A percentile compares a stretch with the other conserved stretches of the same genome.
These are phyloP conservation scores for Epichloe glyceriae DNA, from an alignment of 2,329 filamentous ascomycete species.

Conservation along the genomic window DNA sequence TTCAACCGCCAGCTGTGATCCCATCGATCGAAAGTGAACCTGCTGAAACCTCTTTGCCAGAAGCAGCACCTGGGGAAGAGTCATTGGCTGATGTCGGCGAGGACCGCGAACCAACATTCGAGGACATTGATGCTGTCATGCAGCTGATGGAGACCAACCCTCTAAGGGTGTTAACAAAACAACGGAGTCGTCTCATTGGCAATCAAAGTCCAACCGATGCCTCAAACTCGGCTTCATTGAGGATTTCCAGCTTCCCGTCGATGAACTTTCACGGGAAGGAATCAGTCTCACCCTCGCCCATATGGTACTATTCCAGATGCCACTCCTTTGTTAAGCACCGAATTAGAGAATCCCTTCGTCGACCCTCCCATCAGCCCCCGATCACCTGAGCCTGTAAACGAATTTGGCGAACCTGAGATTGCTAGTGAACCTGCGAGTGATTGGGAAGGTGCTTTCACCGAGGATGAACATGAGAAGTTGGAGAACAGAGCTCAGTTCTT, in stretches of 20 bases:
- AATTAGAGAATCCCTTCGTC: slow-evolving; percentile 50
- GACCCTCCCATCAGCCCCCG: slow-evolving; percentile 36
- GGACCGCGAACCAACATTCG: slow-evolving; percentile 42
- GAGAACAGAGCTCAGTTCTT: slow-evolving; percentile 77
- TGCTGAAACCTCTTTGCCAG: neutral
- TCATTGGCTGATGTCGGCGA: slow-evolving; percentile 3
- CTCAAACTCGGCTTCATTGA: slow-evolving; percentile 36
- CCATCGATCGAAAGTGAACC: slow-evolving; percentile 18
- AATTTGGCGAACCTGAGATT: slow-evolving; percentile 33
- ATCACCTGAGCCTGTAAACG: slow-evolving; percentile 36
- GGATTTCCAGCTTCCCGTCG: slow-evolving; percentile 34
- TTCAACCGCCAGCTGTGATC: slow-evolving; percentile 16
- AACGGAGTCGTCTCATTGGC: slow-evolving; percentile 32
- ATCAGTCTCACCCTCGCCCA: slow-evolving; percentile 60
- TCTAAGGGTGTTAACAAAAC: slow-evolving; percentile 61
- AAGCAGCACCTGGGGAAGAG: neutral
- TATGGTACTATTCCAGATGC: slow-evolving; percentile 33
- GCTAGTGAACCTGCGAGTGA: slow-evolving; percentile 57
- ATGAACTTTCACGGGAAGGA: slow-evolving; percentile 51
- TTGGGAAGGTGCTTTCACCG: slow-evolving; percentile 80
- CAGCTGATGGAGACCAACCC: slow-evolving; percentile 60
- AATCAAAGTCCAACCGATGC: slow-evolving; percentile 12
- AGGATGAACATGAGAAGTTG: slow-evolving; percentile 72
- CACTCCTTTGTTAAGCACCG: slow-evolving; percentile 35
- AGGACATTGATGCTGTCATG: slow-evolving; percentile 91